phyloP scores from a whole-genome alignment of 2,329 filamentous ascomycete genomes.

The Myriosclerotinia curreyana region DNA sequence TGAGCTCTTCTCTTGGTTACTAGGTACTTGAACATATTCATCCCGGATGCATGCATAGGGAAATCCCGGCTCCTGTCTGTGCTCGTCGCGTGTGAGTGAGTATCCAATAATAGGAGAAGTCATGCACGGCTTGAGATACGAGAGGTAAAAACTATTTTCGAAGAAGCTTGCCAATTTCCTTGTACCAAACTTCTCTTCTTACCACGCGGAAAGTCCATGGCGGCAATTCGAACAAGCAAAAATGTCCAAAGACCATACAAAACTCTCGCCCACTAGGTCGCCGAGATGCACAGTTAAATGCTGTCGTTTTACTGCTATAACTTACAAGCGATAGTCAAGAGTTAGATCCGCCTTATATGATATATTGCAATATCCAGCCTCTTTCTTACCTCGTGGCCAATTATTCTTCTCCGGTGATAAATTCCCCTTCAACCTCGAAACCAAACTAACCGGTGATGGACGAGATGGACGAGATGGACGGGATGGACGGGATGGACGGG shows the following conservation, averaged over 20 bases:
- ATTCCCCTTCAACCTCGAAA: background rate
- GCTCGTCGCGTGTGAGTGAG: background rate
- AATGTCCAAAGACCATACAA: background rate
- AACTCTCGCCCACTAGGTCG: background rate
- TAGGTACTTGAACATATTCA: background rate
- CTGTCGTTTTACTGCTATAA: background rate
- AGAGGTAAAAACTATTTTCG: background rate
- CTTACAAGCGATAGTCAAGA: background rate
- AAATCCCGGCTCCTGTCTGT: background rate
- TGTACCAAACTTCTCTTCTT: background rate
- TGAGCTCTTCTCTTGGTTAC: background rate
- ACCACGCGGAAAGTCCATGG: background rate
- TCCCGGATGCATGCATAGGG: background rate
- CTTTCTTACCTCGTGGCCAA: background rate
- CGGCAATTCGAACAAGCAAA: background rate
- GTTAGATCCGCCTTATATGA: constrained; percentile 5
- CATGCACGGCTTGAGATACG: no score
- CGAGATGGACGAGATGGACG: no score
- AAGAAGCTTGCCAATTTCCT: background rate
- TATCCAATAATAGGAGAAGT: background rate
- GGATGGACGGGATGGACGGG: no score
- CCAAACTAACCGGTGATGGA: background rate
- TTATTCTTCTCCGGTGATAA: background rate
- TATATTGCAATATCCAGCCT: background rate
- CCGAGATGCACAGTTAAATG: constrained; percentile 10